Percentiles rank a stretch among this genome's conserved stretches.
Conservation (phyloP, 2,329 filamentous ascomycete species). For the Zymoseptoria tritici region DNA sequence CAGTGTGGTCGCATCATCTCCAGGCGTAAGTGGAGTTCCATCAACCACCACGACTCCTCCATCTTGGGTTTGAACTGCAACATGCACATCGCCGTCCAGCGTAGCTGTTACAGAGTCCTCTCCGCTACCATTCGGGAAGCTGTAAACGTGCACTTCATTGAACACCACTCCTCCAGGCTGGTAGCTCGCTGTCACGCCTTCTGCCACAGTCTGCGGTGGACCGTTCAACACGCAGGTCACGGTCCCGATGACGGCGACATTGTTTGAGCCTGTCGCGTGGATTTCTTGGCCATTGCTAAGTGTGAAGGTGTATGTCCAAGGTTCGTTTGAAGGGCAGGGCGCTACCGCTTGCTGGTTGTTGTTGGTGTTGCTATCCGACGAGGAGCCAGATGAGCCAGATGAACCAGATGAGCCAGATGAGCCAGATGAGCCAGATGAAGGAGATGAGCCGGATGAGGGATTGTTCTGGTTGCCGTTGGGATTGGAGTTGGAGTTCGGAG, state of each 20-base stretch:
- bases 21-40: conserved; percentile 10
- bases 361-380: too few species aligned
- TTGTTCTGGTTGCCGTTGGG: not conserved
- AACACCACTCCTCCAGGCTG: conserved; percentile 11
- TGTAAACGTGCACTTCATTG: conserved; percentile 3
- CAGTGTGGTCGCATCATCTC: conserved; percentile 9
- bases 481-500: not conserved
- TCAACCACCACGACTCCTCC: conserved; percentile 11
- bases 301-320: conserved; percentile 9
- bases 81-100: conserved; percentile 1
- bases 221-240: conserved; percentile 13
- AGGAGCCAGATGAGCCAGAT: not conserved
- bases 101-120: conserved; percentile 7
- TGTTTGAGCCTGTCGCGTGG: conserved; percentile 9
- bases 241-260: conserved; percentile 11
- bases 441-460: not conserved
- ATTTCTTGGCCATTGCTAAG: conserved; percentile 8
- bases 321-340: conserved; percentile 11
- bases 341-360: not conserved
- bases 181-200: conserved; percentile 13
- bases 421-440: not conserved
- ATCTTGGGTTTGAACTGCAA: conserved; percentile 9
- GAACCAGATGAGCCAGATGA: not conserved
- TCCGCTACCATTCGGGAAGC: conserved; percentile 1
- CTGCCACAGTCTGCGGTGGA: conserved; percentile 10